Conservation (phyloP, 202 grass and related monocot genomes). For the Musa balbisiana region DNA sequence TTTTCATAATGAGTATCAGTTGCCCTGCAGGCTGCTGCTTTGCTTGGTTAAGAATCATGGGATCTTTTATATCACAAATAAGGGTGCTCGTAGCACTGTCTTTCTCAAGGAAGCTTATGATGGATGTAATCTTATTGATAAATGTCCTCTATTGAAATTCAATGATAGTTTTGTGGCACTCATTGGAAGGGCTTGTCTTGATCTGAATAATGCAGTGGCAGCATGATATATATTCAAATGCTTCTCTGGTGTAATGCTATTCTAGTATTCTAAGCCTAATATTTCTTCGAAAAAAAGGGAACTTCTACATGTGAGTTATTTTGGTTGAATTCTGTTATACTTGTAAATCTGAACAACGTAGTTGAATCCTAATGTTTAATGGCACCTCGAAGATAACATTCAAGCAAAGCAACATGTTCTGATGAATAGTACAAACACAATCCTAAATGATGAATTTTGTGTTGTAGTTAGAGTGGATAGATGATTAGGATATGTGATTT, state of each 20-base stretch:
- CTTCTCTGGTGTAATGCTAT: background rate
- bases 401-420: too few species aligned
- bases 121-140: constrained; percentile 49
- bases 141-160: constrained; percentile 60
- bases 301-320: too few species aligned
- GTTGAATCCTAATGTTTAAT: too few species aligned
- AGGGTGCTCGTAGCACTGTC: constrained; percentile 72
- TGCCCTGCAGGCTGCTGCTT: constrained; percentile 60
- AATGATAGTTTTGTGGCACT: constrained; percentile 59
- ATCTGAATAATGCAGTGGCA: constrained; percentile 24
- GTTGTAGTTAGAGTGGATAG: too few species aligned
- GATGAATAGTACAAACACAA: too few species aligned
- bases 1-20: constrained; percentile 64
- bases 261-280: too few species aligned
- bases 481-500: too few species aligned
- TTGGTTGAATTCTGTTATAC: too few species aligned
- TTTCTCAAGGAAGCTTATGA: constrained; percentile 88
- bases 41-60: constrained; percentile 88
- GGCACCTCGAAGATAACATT: too few species aligned
- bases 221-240: background rate
- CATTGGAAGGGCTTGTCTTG: constrained; percentile 43
- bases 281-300: too few species aligned
- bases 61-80: constrained; percentile 91
- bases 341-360: too few species aligned
- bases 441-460: too few species aligned